Evolutionary conservation across 768 basidiomycete genomes (phyloP).

Genomic region (Kwoniella mangroviensis): DNA sequence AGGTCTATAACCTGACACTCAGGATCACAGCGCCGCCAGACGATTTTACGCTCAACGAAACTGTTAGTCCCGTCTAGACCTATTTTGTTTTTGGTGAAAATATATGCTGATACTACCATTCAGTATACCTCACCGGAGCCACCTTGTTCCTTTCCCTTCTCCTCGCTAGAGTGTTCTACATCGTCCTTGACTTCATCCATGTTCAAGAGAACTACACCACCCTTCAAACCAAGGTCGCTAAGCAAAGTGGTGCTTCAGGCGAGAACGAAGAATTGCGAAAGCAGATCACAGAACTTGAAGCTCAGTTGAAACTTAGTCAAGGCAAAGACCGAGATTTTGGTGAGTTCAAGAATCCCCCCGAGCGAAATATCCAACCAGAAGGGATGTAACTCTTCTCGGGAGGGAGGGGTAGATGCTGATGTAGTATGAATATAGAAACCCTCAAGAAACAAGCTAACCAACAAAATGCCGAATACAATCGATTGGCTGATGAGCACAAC

Average conservation of each 20-base stretch:
- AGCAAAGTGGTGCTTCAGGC: slow-evolving; percentile 42
- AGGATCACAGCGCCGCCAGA: slow-evolving; percentile 68
- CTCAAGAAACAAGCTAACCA: slow-evolving; percentile 80
- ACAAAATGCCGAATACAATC: slow-evolving; percentile 78
- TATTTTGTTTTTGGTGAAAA: too few relatives aligned
- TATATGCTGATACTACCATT: slow-evolving; percentile 11
- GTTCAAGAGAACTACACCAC: slow-evolving; percentile 85
- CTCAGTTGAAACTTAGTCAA: slow-evolving; percentile 66
- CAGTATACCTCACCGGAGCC: slow-evolving; percentile 72
- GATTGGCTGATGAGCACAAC: slow-evolving; percentile 78
- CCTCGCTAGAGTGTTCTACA: slow-evolving; percentile 88
- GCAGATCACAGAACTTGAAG: slow-evolving; percentile 72
- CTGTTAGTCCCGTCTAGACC: slow-evolving; percentile 36
- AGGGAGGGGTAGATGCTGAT: background rate
- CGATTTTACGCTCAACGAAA: slow-evolving; percentile 73
- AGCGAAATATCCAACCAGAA: too few relatives aligned
- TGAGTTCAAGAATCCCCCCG: slow-evolving; percentile 51
- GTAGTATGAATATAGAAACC: slow-evolving; percentile 63
- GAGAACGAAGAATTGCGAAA: slow-evolving; percentile 61
- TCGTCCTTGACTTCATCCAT: slow-evolving; percentile 87
- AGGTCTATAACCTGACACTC: background rate
- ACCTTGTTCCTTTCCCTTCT: slow-evolving; percentile 95
- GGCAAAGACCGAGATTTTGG: slow-evolving; percentile 71
- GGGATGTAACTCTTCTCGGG: too few relatives aligned
- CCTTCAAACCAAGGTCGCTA: slow-evolving; percentile 65